Conservation (phyloP, 768 basidiomycete genomes). For the Pleurotus tuber-regium region DNA sequence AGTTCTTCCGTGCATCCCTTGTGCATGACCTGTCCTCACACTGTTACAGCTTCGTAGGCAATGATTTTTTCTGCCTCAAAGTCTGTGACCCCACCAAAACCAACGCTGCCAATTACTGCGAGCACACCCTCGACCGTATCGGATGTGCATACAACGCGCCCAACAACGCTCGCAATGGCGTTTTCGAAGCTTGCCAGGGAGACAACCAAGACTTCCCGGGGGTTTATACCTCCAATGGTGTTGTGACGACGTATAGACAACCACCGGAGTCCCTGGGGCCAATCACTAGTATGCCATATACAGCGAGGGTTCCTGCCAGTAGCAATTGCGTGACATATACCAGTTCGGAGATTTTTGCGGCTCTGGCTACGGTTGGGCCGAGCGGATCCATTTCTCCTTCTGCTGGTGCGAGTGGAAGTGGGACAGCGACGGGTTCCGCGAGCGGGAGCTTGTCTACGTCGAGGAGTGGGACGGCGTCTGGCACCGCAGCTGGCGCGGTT, state of each 20-base stretch:
- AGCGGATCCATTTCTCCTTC: not conserved
- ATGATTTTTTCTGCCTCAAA: conserved; percentile 53
- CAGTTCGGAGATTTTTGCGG: conserved; percentile 10
- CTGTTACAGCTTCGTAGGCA: conserved; percentile 53
- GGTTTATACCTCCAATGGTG: conserved; percentile 22
- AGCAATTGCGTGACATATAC: conserved; percentile 14
- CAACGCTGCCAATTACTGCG: conserved; percentile 44
- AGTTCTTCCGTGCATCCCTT: conserved; percentile 14
- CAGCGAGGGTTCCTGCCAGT: conserved; percentile 14
- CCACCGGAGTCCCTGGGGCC: conserved; percentile 12
- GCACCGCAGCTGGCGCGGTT: conserved; percentile 8
- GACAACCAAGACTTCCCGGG: conserved; percentile 50
- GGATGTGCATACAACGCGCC: conserved; percentile 63
- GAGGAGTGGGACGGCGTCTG: not conserved
- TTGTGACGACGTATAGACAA: conserved; percentile 14
- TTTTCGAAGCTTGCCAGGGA: conserved; percentile 52
- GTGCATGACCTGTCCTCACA: not conserved
- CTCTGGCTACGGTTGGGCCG: not conserved
- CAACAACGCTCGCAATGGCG: conserved; percentile 43
- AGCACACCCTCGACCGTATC: conserved; percentile 63
- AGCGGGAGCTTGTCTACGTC: not conserved
- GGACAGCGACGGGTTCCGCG: not conserved
- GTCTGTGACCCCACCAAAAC: conserved; percentile 50
- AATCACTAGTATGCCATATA: conserved; percentile 14
- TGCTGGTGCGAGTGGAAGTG: conserved; percentile 1